Evolutionary conservation across 768 basidiomycete species (phyloP).

Genomic region (Gloeostereum incarnatum): DNA sequence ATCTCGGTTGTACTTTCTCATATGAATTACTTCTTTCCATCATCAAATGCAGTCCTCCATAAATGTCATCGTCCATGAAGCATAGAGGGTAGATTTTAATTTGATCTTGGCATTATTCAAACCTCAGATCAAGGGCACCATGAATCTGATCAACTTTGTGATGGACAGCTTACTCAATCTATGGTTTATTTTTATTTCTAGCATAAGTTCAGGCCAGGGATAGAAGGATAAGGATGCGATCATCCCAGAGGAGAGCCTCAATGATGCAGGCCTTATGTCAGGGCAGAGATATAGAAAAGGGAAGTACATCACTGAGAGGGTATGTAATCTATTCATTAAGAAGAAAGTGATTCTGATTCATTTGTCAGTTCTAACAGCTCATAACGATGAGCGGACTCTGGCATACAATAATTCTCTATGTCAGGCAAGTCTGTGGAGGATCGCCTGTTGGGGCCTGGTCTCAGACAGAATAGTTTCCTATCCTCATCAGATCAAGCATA

Average conservation of each 20-base stretch:
- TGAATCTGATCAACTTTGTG: slow-evolving; percentile 19
- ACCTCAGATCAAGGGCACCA: slow-evolving; percentile 17
- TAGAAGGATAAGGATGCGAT: slow-evolving; percentile 16
- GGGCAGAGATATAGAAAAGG: slow-evolving; percentile 11
- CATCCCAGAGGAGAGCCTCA: slow-evolving; percentile 14
- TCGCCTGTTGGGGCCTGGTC: slow-evolving; percentile 21
- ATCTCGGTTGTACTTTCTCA: too few relatives aligned
- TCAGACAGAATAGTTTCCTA: slow-evolving; percentile 23
- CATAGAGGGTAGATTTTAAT: slow-evolving; percentile 31
- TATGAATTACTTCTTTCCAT: too few relatives aligned
- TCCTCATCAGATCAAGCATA: slow-evolving; percentile 21
- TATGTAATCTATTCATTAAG: slow-evolving; percentile 1
- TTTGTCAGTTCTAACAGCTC: slow-evolving; percentile 9
- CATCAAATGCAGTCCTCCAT: slow-evolving; percentile 12
- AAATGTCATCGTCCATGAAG: slow-evolving; percentile 20
- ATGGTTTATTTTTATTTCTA: slow-evolving; percentile 19
- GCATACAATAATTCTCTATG: slow-evolving; percentile 14
- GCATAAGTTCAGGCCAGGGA: slow-evolving; percentile 17
- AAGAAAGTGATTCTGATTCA: neutral
- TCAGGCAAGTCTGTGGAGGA: slow-evolving; percentile 24
- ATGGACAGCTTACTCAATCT: slow-evolving; percentile 2
- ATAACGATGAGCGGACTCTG: slow-evolving; percentile 16
- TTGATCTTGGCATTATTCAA: slow-evolving; percentile 23
- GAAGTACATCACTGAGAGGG: slow-evolving; percentile 13
- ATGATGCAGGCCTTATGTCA: slow-evolving; percentile 5